Conservation (phyloP, 1,139 yeast species). For the Candida glucosophila region DNA sequence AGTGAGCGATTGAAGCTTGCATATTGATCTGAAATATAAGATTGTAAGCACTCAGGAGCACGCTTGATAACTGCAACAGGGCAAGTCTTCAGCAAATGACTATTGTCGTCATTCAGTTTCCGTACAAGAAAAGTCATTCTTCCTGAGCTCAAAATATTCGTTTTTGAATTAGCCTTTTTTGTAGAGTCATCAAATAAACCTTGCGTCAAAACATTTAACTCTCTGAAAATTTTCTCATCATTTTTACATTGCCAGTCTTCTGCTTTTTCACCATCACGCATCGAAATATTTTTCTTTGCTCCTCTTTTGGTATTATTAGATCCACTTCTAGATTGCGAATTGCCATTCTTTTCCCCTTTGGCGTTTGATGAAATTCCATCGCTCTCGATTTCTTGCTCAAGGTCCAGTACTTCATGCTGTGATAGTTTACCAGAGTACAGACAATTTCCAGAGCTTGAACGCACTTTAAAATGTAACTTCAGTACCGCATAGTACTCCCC, state of each 20-base stretch:
- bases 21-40: conserved; percentile 11
- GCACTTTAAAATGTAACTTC: not conserved
- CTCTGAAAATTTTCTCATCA: conserved; percentile 10
- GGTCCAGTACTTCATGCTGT: not conserved
- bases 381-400: conserved; percentile 1
- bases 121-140: conserved; percentile 8
- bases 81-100: no score
- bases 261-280: conserved; percentile 2
- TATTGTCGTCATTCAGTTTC: conserved; percentile 4
- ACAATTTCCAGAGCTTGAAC: not conserved
- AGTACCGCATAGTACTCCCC: not conserved
- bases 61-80: conserved; percentile 10
- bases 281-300: conserved; percentile 1
- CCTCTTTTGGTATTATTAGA: conserved; percentile 4
- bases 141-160: not conserved
- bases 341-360: not conserved
- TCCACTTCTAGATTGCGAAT: not conserved
- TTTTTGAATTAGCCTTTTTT: conserved; percentile 1
- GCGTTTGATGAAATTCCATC: not conserved
- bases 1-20: conserved; percentile 22
- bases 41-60: conserved; percentile 8
- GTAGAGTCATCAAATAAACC: conserved; percentile 4
- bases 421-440: not conserved
- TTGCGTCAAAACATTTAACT: conserved; percentile 8
- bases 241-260: no score